Conservation (phyloP, 768 basidiomycete genomes). For the Suillus subluteus region DNA sequence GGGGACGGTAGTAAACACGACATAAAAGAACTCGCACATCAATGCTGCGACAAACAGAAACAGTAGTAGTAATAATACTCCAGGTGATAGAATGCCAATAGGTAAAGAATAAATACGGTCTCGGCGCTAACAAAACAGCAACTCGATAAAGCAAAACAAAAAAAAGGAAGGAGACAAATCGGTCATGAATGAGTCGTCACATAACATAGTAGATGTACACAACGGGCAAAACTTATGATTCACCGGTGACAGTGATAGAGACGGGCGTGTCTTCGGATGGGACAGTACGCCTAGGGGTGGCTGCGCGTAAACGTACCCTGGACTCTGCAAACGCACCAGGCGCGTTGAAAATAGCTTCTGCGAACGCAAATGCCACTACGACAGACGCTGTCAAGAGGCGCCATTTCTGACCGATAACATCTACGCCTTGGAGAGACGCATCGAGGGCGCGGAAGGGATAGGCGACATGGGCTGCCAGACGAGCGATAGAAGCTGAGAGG, state of each 20-base stretch:
- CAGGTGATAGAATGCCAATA: slow-evolving; percentile 1
- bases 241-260: background rate
- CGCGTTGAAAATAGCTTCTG: slow-evolving; percentile 60
- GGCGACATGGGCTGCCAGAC: slow-evolving; percentile 61
- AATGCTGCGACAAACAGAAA: background rate
- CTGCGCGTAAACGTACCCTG: slow-evolving; percentile 26
- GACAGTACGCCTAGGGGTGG: slow-evolving; percentile 27
- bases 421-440: slow-evolving; percentile 40
- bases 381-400: slow-evolving; percentile 59
- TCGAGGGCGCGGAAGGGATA: slow-evolving; percentile 49
- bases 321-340: slow-evolving; percentile 43
- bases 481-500: slow-evolving; percentile 64
- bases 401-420: slow-evolving; percentile 58
- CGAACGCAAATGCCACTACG: slow-evolving; percentile 66
- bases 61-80: background rate
- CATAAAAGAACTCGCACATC: background rate
- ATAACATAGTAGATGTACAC: background rate
- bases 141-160: slow-evolving; percentile 23
- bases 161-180: slow-evolving; percentile 14
- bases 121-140: slow-evolving; percentile 3
- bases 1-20: background rate
- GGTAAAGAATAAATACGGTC: slow-evolving; percentile 9
- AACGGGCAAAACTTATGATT: slow-evolving; percentile 13
- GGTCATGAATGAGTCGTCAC: slow-evolving; percentile 2
- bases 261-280: slow-evolving; percentile 23